phyloP scores from a whole-genome alignment of 495 filamentous ascomycete genomes.

The Penicillium diatomitis region DNA sequence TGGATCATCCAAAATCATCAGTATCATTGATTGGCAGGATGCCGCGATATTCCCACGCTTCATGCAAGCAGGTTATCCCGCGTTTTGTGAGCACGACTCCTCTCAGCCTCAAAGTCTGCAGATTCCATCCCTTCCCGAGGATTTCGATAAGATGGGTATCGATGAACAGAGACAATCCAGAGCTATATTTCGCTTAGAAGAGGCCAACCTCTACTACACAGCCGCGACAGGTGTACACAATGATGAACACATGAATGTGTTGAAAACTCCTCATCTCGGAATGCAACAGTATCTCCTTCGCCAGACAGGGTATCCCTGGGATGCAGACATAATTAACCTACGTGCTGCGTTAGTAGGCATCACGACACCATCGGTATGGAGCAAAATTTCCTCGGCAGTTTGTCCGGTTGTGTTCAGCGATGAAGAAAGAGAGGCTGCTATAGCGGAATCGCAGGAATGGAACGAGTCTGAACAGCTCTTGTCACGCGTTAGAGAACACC shows the following conservation, averaged over 20 bases:
- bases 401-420: slow-evolving; percentile 23
- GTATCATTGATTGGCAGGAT: slow-evolving; percentile 32
- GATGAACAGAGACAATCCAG: slow-evolving; percentile 19
- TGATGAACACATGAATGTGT: slow-evolving; percentile 15
- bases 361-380: slow-evolving; percentile 22
- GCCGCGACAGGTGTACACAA: slow-evolving; percentile 27
- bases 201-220: slow-evolving; percentile 32
- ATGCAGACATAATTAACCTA: slow-evolving; percentile 28
- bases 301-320: slow-evolving; percentile 28
- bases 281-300: slow-evolving; percentile 27
- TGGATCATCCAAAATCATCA: slow-evolving; percentile 20
- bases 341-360: slow-evolving; percentile 27
- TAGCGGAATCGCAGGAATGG: slow-evolving; percentile 26
- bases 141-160: slow-evolving; percentile 20
- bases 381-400: slow-evolving; percentile 11
- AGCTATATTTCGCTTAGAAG: slow-evolving; percentile 20
- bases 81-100: slow-evolving; percentile 28
- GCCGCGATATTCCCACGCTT: slow-evolving; percentile 20
- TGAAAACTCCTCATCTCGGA: slow-evolving; percentile 21
- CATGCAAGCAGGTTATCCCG: slow-evolving; percentile 31
- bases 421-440: slow-evolving; percentile 20
- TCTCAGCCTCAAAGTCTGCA: slow-evolving; percentile 23
- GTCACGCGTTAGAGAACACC: slow-evolving; percentile 16
- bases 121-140: slow-evolving; percentile 21
- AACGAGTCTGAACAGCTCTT: slow-evolving; percentile 27